Base-by-base conservation (phyloP, 1,284 basidiomycete genomes). In the Cryptococcus wingfieldii region DNA sequence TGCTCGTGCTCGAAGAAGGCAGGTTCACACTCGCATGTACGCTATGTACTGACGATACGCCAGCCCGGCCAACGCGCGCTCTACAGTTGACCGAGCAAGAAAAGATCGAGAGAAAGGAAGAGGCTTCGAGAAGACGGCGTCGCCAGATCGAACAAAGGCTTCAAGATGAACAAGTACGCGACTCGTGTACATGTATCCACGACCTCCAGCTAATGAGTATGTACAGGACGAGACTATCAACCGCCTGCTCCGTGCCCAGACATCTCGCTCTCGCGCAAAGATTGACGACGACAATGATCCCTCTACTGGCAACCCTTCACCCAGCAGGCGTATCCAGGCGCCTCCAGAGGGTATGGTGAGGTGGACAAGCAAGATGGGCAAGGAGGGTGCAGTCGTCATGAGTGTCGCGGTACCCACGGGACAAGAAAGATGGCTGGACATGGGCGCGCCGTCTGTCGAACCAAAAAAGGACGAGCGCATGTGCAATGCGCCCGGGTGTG, bases 101-200 rank as follows among this genome's bases (percentile, higher is more conserved):
- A 73, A 79, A 90, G 1, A 86, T 88, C 0, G 79, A 93, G 16
- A 83, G 87, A 48, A 81, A 88, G 31, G 89, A 91, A 70, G 91
- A 95, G 76, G 90, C 86, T 0, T 89, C 90, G 0, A 80, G 90
- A 34, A 88, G 91, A 70, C 81, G 91, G 46, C 88, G 86, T 67
- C 88, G 93, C 64, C 80, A 93, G 58, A 86, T 84, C 18, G 91
- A 93, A 75, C 92, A 93, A 80, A 90, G 89, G 73, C 80, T 92
- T 19, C 89, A 94, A 70, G 91, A 95, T 66, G 91, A 95, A 73
- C 94, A 94, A 83, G 90, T 86, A 34, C 2, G 56, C 42, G 77
- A 70, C 43, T 27, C 5, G 10, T 12, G 12, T 48, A n/a, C 31
- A 34, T 34, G 10, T 10, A 8, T 10, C 10, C 31, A 34, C 28